Conservation (phyloP, 176 grass and related monocot species). For the Aechmea fasciata region DNA sequence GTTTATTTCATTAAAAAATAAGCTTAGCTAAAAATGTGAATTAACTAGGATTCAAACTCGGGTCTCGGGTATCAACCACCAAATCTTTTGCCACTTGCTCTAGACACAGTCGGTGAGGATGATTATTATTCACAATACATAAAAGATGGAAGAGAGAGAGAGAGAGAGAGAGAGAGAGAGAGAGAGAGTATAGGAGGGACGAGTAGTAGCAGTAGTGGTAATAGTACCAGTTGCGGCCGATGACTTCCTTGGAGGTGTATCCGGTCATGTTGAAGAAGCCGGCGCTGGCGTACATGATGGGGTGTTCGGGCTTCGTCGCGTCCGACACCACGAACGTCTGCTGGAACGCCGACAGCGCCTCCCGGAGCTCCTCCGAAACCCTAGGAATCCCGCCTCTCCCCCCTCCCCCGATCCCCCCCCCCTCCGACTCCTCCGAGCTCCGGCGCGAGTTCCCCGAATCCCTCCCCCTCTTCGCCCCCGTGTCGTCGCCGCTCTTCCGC, state of each 20-base stretch:
- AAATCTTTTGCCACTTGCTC: too few relatives aligned
- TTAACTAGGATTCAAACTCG: too few relatives aligned
- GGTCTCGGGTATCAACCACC: too few relatives aligned
- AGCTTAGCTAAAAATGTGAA: too few relatives aligned
- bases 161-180: neutral
- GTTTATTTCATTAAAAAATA: too few relatives aligned
- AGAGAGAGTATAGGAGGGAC: too few relatives aligned
- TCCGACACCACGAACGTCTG: constrained; percentile 98
- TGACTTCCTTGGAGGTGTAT: constrained; percentile 50
- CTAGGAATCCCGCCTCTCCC: constrained; percentile 38
- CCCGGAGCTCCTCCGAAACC: constrained; percentile 81
- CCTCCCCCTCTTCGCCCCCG: constrained; percentile 1
- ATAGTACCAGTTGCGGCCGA: constrained; percentile 69
- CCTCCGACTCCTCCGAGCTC: constrained; percentile 1
- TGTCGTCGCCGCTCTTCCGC: constrained; percentile 34
- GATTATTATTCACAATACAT: too few relatives aligned
- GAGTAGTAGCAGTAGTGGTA: neutral
- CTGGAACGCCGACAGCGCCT: constrained; percentile 70
- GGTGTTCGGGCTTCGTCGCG: constrained; percentile 64
- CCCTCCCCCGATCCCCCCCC: constrained; percentile 3
- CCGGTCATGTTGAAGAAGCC: constrained; percentile 93
- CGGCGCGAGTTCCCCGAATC: constrained; percentile 7
- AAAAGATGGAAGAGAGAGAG: neutral
- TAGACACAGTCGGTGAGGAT: too few relatives aligned
- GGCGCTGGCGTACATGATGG: constrained; percentile 89